Evolutionary conservation across 495 filamentous ascomycete species (phyloP).

Genomic region (Podospora fimiseda): DNA sequence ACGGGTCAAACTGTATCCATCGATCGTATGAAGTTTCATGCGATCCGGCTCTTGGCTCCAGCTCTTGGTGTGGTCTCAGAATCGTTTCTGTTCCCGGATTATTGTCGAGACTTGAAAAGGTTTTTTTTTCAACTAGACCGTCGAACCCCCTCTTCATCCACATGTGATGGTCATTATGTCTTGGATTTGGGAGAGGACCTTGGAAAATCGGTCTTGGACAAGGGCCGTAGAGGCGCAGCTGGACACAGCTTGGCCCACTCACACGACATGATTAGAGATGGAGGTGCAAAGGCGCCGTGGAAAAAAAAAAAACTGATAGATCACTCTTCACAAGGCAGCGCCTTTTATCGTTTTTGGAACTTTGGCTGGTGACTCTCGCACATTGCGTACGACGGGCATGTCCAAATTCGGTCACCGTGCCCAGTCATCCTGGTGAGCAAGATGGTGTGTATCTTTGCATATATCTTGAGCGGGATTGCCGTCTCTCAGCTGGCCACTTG

Average conservation of each 20-base stretch:
- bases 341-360: constrained; percentile 5
- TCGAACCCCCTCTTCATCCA: not conserved
- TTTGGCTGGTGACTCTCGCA: constrained; percentile 21
- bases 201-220: not conserved
- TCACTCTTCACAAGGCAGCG: constrained; percentile 19
- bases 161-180: constrained; percentile 1
- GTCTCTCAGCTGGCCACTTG: constrained; percentile 10
- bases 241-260: not conserved
- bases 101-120: no score
- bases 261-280: not conserved
- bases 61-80: not conserved
- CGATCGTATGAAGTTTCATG: constrained; percentile 2
- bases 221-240: not conserved
- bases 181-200: not conserved
- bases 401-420: not conserved
- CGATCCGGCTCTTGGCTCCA: constrained; percentile 2
- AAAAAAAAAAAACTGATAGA: not conserved
- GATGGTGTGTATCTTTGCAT: not conserved
- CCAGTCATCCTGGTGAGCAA: not conserved
- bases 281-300: not conserved
- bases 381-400: not conserved
- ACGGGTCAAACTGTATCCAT: constrained; percentile 11
- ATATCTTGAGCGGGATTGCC: constrained; percentile 10
- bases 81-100: constrained; percentile 6
- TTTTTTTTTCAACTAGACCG: no score